Conservation (phyloP, 2,329 filamentous ascomycete genomes). For the Fusarium drepaniforme region DNA sequence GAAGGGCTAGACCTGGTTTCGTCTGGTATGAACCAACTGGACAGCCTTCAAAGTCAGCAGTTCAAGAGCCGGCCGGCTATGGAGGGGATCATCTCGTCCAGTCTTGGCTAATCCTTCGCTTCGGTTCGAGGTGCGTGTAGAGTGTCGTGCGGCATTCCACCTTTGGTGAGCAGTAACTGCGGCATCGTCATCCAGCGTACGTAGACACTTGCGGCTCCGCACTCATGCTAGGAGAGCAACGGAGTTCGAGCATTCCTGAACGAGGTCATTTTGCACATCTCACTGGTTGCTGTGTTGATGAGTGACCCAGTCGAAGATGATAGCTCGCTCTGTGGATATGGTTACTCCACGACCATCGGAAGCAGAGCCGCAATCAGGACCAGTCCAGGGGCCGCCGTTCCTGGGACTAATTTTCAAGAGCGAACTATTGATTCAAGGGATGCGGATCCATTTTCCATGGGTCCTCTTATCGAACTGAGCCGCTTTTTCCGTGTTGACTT, state of each 20-base stretch:
- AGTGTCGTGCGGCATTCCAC: background rate
- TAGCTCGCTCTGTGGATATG: background rate
- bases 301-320: background rate
- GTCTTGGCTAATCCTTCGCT: background rate
- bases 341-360: background rate
- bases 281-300: background rate
- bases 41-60: background rate
- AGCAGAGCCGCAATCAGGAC: background rate
- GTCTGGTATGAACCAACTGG: background rate
- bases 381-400: background rate
- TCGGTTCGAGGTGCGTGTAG: background rate
- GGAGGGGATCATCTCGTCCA: background rate
- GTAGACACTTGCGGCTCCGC: background rate
- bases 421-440: background rate
- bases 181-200: background rate
- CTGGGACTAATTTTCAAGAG: background rate
- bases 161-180: background rate
- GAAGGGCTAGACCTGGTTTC: background rate
- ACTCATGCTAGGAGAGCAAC: background rate
- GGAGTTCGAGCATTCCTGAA: background rate
- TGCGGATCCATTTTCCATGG: background rate
- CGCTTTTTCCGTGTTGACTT: background rate
- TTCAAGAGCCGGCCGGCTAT: background rate
- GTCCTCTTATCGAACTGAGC: background rate
- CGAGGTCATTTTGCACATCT: background rate